A percentile compares a stretch with the other conserved stretches of the same genome.
Conservation (phyloP, 192 early-diverging fungal species). For the Globomyces pollinis-pini region DNA sequence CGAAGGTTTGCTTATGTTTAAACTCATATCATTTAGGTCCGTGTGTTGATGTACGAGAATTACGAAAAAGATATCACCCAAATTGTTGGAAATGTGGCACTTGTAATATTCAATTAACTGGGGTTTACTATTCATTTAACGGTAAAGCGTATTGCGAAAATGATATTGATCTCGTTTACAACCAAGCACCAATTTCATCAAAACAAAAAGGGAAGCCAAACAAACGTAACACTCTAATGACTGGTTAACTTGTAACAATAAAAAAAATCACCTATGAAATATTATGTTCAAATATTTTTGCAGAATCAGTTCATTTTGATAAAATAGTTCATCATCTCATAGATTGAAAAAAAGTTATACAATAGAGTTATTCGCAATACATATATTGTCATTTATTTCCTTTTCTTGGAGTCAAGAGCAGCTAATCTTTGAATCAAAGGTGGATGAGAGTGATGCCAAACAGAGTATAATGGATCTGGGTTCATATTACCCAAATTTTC, state of each 20-base stretch:
- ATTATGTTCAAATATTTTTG: too few relatives aligned
- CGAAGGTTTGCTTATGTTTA: conserved; percentile 41
- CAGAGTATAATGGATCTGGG: conserved; percentile 77
- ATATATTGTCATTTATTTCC: too few relatives aligned
- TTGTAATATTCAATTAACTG: conserved; percentile 50
- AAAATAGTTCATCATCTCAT: too few relatives aligned
- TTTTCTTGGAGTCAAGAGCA: too few relatives aligned
- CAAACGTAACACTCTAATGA: background rate
- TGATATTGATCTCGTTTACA: conserved; percentile 24
- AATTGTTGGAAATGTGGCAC: conserved; percentile 67
- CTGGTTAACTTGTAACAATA: too few relatives aligned
- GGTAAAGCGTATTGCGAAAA: conserved; percentile 63
- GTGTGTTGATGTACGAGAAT: conserved; percentile 77
- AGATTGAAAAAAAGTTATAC: too few relatives aligned
- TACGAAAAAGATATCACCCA: conserved; percentile 75
- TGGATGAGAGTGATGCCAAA: conserved; percentile 90
- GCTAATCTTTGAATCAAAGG: conserved; percentile 73
- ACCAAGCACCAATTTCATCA: too few relatives aligned
- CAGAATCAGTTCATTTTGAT: too few relatives aligned
- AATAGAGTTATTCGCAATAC: too few relatives aligned
- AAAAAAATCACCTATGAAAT: too few relatives aligned
- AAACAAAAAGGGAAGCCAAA: background rate
- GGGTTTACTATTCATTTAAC: conserved; percentile 65
- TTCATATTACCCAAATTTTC: conserved; percentile 86
- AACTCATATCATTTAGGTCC: too few relatives aligned